These are phyloP conservation scores for Paecilomyces formosus DNA, from an alignment of 2,329 filamentous ascomycete genomes.

Conservation along the genomic window DNA sequence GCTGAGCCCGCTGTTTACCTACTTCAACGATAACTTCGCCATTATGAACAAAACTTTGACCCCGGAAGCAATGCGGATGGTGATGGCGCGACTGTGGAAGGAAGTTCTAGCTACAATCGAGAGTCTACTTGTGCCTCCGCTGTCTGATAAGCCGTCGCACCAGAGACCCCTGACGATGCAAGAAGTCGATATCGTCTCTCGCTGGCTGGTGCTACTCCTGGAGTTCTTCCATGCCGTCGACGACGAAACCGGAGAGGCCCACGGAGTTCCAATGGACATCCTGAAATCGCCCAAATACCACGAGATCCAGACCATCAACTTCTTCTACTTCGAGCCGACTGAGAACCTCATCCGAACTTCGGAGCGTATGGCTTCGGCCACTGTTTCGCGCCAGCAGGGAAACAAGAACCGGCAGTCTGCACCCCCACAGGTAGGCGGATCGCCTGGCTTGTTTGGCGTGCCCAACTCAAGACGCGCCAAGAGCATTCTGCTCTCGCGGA, in stretches of 20 bases:
- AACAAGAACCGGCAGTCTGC: slow-evolving; percentile 62
- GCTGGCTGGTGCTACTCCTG: slow-evolving; percentile 85
- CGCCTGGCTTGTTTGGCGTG: slow-evolving; percentile 45
- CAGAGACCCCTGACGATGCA: slow-evolving; percentile 77
- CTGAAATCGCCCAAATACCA: slow-evolving; percentile 98
- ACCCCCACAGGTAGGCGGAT: slow-evolving; percentile 45
- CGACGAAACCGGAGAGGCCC: slow-evolving; percentile 70
- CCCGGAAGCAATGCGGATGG: slow-evolving; percentile 91
- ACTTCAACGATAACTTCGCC: slow-evolving; percentile 97
- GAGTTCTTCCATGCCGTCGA: slow-evolving; percentile 93
- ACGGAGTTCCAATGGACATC: slow-evolving; percentile 83
- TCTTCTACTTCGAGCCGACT: slow-evolving; percentile 95
- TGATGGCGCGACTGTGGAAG: slow-evolving; percentile 98
- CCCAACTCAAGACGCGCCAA: slow-evolving; percentile 45
- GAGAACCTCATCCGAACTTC: slow-evolving; percentile 90
- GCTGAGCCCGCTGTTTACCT: slow-evolving; percentile 76
- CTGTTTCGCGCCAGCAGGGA: slow-evolving; percentile 66
- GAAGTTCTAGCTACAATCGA: slow-evolving; percentile 92
- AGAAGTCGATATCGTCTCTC: slow-evolving; percentile 90
- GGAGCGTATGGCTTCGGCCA: slow-evolving; percentile 88
- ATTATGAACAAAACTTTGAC: slow-evolving; percentile 98
- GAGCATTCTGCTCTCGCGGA: slow-evolving; percentile 88
- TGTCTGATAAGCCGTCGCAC: slow-evolving; percentile 87
- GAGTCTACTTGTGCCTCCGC: slow-evolving; percentile 77
- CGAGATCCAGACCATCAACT: slow-evolving; percentile 91